Base-by-base conservation (phyloP, 2,329 filamentous ascomycete species). In the Diplodia corticola region DNA sequence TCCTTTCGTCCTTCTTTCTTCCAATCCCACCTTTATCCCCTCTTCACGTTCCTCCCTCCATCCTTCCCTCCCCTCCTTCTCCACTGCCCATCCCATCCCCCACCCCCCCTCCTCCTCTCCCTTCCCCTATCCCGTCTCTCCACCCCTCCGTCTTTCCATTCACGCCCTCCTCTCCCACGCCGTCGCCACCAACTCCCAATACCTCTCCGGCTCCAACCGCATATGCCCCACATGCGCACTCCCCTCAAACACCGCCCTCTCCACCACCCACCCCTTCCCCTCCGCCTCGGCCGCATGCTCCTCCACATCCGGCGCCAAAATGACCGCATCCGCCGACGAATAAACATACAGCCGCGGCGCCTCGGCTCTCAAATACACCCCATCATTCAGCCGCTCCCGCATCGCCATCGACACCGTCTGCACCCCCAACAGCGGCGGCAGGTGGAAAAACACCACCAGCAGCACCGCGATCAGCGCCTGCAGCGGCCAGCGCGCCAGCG, bases 141-240 rank as follows among this genome's bases (percentile, higher is more conserved):
- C 30, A 33, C 28, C 10, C 30, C 2, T 1, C 5, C 28, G 6
- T 10, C 30, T 10, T 24, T 26, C 40, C n/a, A 9, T 37, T 64
- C 51, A 65, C 48, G 13, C 50, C 30, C 51, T 49, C n/a, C 6
- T 35, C 53, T 57, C 51, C 63, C 63, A 65, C 3, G 63, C 63
- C 28, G 68, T 67, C 66, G 73, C 64, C n/a, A 81, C 70, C 12
- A 74, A 75, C 26, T 55, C 67, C 88, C 87, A 90, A 71, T 90
- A 90, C 72, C 83, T 79, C 35, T 80, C 80, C 0, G 83, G 82
- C 65, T 87, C 82, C 73, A 81, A 76, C 20, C 83, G 79, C 78
- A 89, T 84, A 71, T 89, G 86, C 1, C 85, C 86, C 20, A 88
- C 87, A 73, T 90, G 88, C 1, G 81, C 77, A 59, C 84, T 87